Evolutionary conservation across 148 eudicot genomes (phyloP), one percentile per base, ranked within the genome.

Genomic region (Rhododendron mucronatum): DNA sequence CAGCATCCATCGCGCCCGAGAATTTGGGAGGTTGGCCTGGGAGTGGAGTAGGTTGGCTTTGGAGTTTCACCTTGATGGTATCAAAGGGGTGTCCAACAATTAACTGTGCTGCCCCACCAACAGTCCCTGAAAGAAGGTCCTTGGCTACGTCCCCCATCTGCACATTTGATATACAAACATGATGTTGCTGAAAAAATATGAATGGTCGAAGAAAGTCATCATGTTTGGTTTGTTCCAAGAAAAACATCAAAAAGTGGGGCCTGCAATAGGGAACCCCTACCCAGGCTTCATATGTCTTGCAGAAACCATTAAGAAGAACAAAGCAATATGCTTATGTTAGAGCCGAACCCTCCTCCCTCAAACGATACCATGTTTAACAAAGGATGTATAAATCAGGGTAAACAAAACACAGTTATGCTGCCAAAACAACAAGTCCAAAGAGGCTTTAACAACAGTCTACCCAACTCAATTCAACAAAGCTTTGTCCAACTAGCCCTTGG

Each of bases 51-150:
- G 98, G 98, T 89, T 97, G 99, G 89, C 98, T 95, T 90, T 97
- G 99, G 89, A 97, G 98, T 88, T 97, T 97, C 78, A 97, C 99
- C 88, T 97, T 97, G 90, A 97, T 95, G 71, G 99, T 97, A 85
- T 97, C 99, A 83, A 97, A 97, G 39, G 99, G 99, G 88, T 97
- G 99, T 77, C 99, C 99, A 6, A 91, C 94, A 39, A 97, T 75
- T 84, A 97, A 89, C 89, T 97, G 99, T 39, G 99, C 96, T 23
- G 94, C 98, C 53, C 99, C 99, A 78, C 99, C 98, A 20, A 97
- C 93, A 16, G 99, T 97, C 80, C 99, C 99, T 14, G 99, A 90
- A 23, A 93, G 83, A n/a, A 97, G 89, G 89, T 97, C 99, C 89
- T 97, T 97, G 14, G 95, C 98, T 82, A 94, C 93, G 33, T 97